phyloP scores from a whole-genome alignment of 805 yeast species.

The Barnettozyma botsteinii region DNA sequence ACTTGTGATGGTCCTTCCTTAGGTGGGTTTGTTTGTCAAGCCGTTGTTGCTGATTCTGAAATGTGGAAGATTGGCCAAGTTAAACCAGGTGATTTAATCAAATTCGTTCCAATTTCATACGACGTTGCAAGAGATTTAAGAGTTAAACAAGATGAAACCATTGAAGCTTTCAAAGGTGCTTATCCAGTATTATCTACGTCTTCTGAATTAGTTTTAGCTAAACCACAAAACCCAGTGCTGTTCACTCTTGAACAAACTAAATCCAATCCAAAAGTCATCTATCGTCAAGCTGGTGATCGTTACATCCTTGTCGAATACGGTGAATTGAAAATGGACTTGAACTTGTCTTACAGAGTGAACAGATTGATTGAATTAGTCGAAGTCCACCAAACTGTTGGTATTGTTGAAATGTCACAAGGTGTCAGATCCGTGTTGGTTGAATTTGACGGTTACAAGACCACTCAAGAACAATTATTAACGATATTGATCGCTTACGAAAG shows the following conservation, averaged over 20 bases:
- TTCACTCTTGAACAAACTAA: conserved; percentile 41
- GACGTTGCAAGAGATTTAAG: conserved; percentile 64
- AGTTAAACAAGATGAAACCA: conserved; percentile 49
- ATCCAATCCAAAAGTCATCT: conserved; percentile 64
- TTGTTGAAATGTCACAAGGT: conserved; percentile 95
- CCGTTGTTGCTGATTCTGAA: conserved; percentile 92
- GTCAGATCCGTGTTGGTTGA: conserved; percentile 92
- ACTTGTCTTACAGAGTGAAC: conserved; percentile 78
- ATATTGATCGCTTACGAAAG: conserved; percentile 69
- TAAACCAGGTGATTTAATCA: conserved; percentile 85
- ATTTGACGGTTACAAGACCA: conserved; percentile 56
- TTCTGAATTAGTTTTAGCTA: conserved; percentile 29
- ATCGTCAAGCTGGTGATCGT: conserved; percentile 97
- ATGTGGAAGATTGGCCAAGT: conserved; percentile 99
- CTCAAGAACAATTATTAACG: conserved; percentile 57
- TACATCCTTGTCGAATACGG: conserved; percentile 91
- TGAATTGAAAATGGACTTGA: conserved; percentile 78
- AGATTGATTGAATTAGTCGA: conserved; percentile 70
- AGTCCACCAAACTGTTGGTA: conserved; percentile 62
- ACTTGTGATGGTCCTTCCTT: conserved; percentile 97
- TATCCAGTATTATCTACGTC: conserved; percentile 27
- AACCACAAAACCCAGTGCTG: conserved; percentile 68
- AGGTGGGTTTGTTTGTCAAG: conserved; percentile 97
- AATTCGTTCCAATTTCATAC: conserved; percentile 72
- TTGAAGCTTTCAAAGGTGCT: conserved; percentile 39